A percentile compares a stretch with the other conserved stretches of the same genome.
Evolutionary conservation across 2,329 filamentous ascomycete species (phyloP).

Genomic region (Neofusicoccum cordaticola): DNA sequence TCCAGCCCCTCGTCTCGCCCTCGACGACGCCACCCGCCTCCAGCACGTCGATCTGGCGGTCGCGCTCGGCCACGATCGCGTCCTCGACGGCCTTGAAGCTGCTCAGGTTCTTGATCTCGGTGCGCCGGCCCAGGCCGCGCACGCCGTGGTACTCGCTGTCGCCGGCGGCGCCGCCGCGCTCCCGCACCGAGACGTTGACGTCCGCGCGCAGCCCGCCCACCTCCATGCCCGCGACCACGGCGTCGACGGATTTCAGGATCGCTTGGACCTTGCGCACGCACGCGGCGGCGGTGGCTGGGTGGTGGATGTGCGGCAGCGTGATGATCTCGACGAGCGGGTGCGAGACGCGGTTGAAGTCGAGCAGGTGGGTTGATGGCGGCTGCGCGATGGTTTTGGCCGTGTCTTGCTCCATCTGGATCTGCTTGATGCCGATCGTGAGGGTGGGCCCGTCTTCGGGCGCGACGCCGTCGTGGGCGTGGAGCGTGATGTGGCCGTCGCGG

Average conservation of each 20-base stretch:
- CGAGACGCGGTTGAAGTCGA: conserved; percentile 93
- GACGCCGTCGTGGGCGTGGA: conserved; percentile 76
- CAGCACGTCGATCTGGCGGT: conserved; percentile 79
- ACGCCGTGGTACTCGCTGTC: conserved; percentile 53
- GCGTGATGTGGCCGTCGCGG: conserved; percentile 66
- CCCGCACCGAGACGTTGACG: conserved; percentile 85
- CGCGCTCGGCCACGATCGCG: conserved; percentile 85
- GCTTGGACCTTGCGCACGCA: conserved; percentile 86
- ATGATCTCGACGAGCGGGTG: conserved; percentile 94
- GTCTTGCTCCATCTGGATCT: conserved; percentile 96
- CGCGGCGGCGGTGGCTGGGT: conserved; percentile 81
- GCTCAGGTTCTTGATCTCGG: conserved; percentile 95
- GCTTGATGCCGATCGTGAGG: conserved; percentile 79
- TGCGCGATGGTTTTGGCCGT: conserved; percentile 90
- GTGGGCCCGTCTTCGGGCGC: conserved; percentile 67
- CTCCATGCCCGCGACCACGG: conserved; percentile 91
- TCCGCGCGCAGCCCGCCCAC: conserved; percentile 85
- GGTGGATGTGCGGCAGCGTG: conserved; percentile 82
- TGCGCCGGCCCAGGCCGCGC: conserved; percentile 72
- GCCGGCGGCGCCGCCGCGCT: conserved; percentile 38
- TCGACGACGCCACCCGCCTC: conserved; percentile 71
- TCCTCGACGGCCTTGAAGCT: conserved; percentile 95
- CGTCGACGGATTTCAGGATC: conserved; percentile 74
- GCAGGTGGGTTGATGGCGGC: conserved; percentile 67
- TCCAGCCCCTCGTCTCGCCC: conserved; percentile 92